Percentiles rank a stretch among this genome's conserved stretches.
Evolutionary conservation across 192 early-diverging fungal species (phyloP).

Genomic region (Haplosporangium gracile): DNA sequence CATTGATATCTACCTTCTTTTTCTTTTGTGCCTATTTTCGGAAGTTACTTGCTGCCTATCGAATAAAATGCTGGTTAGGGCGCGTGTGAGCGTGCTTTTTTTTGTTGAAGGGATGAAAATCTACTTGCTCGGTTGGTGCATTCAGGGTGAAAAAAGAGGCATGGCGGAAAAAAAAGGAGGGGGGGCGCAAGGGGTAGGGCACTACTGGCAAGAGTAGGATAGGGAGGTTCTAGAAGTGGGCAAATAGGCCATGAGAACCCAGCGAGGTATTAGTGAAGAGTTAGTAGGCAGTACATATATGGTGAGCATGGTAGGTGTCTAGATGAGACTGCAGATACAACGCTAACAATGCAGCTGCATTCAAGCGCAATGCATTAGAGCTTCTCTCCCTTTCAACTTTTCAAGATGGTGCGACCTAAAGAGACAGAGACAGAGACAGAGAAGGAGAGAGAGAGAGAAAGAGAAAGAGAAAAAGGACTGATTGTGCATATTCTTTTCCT

Average conservation of each 20-base stretch:
- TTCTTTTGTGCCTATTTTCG: conserved; percentile 2
- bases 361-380: too few species aligned
- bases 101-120: neutral
- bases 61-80: too few species aligned
- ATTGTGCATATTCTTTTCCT: neutral
- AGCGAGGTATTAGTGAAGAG: too few species aligned
- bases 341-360: too few species aligned
- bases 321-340: too few species aligned
- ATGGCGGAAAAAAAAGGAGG: neutral
- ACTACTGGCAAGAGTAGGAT: too few species aligned
- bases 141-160: neutral
- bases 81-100: neutral
- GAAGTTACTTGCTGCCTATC: neutral
- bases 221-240: too few species aligned
- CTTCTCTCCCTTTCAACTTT: neutral
- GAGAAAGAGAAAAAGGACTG: neutral
- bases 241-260: too few species aligned
- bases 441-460: neutral
- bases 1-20: neutral
- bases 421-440: neutral
- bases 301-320: too few species aligned
- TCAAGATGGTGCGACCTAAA: neutral
- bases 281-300: too few species aligned
- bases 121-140: neutral
- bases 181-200: neutral